Evolutionary conservation across 2,329 filamentous ascomycete genomes (phyloP).

Genomic region (Phaeosphaeria sp.): DNA sequence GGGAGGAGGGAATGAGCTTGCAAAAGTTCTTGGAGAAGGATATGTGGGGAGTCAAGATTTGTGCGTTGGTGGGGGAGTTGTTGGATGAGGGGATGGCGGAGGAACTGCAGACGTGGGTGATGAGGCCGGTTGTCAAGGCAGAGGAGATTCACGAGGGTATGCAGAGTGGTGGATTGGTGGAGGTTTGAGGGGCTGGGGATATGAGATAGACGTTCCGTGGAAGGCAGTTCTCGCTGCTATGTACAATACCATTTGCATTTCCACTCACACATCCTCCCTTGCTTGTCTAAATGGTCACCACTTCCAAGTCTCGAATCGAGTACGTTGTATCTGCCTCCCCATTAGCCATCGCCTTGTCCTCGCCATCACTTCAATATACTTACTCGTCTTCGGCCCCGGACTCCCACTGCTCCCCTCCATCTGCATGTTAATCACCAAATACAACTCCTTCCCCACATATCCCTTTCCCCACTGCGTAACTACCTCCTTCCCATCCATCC

Average conservation of each 20-base stretch:
- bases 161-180: not conserved
- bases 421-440: conserved; percentile 43
- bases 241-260: not conserved
- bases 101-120: not conserved
- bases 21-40: not conserved
- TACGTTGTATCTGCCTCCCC: not conserved
- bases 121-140: not conserved
- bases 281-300: not conserved
- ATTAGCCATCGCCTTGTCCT: no score
- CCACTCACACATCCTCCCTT: not conserved
- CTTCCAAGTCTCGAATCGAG: not conserved
- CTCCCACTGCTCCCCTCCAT: conserved; percentile 41
- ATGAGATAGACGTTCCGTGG: no score
- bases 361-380: not conserved
- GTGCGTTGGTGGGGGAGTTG: not conserved
- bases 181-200: not conserved
- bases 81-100: not conserved
- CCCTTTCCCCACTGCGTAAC: conserved; percentile 60
- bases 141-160: not conserved
- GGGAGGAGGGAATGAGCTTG: not conserved
- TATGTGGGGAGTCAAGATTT: not conserved
- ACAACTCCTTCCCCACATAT: conserved; percentile 53
- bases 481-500: conserved; percentile 59
- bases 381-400: conserved; percentile 32
- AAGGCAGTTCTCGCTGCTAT: not conserved